Base-by-base conservation (phyloP, 2,329 filamentous ascomycete genomes). In the Ciborinia camelliae region DNA sequence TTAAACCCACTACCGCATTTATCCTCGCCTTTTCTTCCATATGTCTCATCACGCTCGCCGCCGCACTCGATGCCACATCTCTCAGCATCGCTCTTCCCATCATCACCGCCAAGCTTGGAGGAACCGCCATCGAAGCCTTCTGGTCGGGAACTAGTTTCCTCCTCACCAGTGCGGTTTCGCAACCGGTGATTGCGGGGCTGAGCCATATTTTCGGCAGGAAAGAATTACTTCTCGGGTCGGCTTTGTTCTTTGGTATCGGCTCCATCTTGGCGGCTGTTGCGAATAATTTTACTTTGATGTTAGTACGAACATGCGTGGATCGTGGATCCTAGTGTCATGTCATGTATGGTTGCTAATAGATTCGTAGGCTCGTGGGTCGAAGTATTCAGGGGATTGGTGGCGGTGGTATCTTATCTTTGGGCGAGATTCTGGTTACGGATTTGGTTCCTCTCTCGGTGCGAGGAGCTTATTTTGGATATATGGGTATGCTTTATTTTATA, bases 91-190 rank as follows among this genome's bases (percentile, higher is more conserved):
- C 87, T 4, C 75, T 89, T 39, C 82, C 79, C 5, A 80, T 79
- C 48, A 83, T 86, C 65, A 80, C 82, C n/a, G 68, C 74, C 9
- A 80, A 80, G 26, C 77, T 87, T 8, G 69, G 78, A 35, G 83
- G 84, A 51, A 80, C 79, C 0, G 83, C 82, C 2, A 81, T 86
- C 39, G 80, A 90, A 75, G 85, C 86, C 0, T 90, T 90, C 71
- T 91, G 88, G 89, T 83, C 86, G 15, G 88, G 88, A 2, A 90
- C 88, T 5, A 86, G 85, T 20, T 91, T 89, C 68, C 78, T 91
- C 5, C 81, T 91, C 6, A 84, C 86, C 3, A 86, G 84, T 64
- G 86, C 88, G 0, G 82, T 87, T 37, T 80, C 85, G 50, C 82
- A 87, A 69, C 86, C 84, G 48, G 75, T 77, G 66, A 73, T 76